Evolutionary conservation across 2,329 filamentous ascomycete genomes (phyloP).

Genomic region (Dactylonectria macrodidyma): DNA sequence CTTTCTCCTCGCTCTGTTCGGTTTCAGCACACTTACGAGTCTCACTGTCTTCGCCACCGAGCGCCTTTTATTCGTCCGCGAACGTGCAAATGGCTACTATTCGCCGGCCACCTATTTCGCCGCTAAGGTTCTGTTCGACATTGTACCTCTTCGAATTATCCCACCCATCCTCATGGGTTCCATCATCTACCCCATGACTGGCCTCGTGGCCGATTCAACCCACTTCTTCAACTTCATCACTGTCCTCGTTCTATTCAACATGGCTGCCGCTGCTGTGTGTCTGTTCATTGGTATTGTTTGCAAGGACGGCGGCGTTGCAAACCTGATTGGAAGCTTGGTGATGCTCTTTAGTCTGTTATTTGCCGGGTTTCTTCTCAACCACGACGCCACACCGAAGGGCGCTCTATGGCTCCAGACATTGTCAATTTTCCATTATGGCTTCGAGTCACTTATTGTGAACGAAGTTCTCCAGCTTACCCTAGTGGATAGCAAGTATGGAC

Average conservation of each 20-base stretch:
- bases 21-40: conserved; percentile 95
- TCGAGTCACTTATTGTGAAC: conserved; percentile 96
- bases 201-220: conserved; percentile 83
- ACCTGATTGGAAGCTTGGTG: conserved; percentile 92
- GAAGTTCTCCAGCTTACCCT: conserved; percentile 93
- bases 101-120: conserved; percentile 93
- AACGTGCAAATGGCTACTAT: conserved; percentile 98
- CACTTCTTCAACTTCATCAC: conserved; percentile 95
- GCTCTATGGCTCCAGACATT: conserved; percentile 93
- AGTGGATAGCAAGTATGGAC: conserved; percentile 93
- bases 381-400: conserved; percentile 88
- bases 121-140: conserved; percentile 98
- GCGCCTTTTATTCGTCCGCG: conserved; percentile 89
- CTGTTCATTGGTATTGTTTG: conserved; percentile 97
- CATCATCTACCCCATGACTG: conserved; percentile 98
- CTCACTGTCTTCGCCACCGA: conserved; percentile 95
- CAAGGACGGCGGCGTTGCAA: conserved; percentile 91
- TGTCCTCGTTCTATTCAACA: conserved; percentile 94
- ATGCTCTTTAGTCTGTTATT: conserved; percentile 98
- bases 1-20: conserved; percentile 95
- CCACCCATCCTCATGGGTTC: conserved; percentile 95
- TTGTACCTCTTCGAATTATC: conserved; percentile 92
- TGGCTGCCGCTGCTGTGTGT: conserved; percentile 93
- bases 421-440: conserved; percentile 98
- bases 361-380: conserved; percentile 93